Percentiles rank a stretch among this genome's conserved stretches.
These are phyloP conservation scores for Abrus pulchellus DNA, from an alignment of 306 rosid genomes.

Conservation along the genomic window DNA sequence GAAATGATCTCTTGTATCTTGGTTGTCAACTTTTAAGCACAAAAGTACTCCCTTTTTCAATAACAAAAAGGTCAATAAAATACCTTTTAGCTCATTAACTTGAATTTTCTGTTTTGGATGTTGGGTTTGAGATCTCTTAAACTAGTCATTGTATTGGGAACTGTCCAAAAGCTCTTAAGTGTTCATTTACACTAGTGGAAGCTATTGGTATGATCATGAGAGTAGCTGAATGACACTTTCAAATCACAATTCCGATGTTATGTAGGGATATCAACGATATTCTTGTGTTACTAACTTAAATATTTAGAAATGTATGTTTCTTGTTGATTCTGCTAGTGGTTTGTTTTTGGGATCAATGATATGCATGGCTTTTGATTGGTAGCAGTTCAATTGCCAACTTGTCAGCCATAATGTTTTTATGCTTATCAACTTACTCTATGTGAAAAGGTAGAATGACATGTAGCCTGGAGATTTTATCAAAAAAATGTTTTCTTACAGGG, in stretches of 20 bases:
- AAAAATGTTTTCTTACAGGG: conserved; percentile 67
- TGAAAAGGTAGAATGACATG: conserved; percentile 19
- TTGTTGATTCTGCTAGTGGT: conserved; percentile 5
- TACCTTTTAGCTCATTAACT: background rate
- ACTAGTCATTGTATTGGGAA: background rate
- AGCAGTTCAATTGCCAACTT: conserved; percentile 19
- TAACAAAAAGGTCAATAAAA: background rate
- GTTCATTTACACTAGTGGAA: background rate
- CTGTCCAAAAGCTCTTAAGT: background rate
- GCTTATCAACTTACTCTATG: background rate
- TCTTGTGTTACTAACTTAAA: background rate
- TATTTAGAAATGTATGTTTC: background rate
- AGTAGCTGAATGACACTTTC: background rate
- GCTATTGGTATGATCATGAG: conserved; percentile 13
- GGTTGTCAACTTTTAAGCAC: background rate
- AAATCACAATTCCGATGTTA: background rate
- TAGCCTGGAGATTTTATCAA: conserved; percentile 35
- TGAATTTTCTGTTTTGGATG: conserved; percentile 24
- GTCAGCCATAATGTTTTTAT: conserved; percentile 17
- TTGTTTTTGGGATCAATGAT: background rate
- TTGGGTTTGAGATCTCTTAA: background rate
- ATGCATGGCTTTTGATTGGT: conserved; percentile 9
- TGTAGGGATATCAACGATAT: background rate
- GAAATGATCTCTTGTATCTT: background rate
- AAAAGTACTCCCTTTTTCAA: background rate